Conservation (phyloP, 2,329 filamentous ascomycete species). For the Calonectria henricotiae region DNA sequence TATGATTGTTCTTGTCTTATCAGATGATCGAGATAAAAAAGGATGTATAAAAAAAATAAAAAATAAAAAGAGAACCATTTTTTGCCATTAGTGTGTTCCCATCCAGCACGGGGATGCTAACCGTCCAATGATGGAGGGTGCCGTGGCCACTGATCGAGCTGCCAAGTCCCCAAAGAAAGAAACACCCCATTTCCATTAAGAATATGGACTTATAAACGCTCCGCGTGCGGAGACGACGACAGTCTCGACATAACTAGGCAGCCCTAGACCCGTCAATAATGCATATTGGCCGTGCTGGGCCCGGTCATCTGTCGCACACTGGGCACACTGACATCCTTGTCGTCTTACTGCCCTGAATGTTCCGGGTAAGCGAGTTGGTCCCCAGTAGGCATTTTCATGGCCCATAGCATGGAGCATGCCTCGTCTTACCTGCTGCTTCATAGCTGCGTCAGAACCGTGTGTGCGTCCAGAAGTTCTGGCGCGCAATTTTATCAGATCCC, state of each 20-base stretch:
- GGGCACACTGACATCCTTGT: constrained; percentile 3
- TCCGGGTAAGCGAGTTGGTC: not conserved
- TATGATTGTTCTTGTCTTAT: constrained; percentile 25
- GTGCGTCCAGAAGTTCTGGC: not conserved
- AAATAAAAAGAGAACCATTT: too few relatives aligned
- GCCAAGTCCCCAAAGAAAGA: not conserved
- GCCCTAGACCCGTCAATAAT: constrained; percentile 2
- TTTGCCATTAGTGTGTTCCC: not conserved
- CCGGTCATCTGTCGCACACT: constrained; percentile 6
- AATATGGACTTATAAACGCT: not conserved
- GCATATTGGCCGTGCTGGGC: not conserved
- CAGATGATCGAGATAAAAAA: constrained; percentile 34
- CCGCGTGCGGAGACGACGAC: not conserved
- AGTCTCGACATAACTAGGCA: not conserved
- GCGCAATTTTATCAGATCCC: constrained; percentile 23
- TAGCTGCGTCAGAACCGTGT: not conserved
- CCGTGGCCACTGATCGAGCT: not conserved
- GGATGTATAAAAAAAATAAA: not conserved
- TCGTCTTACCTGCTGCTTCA: not conserved
- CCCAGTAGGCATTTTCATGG: not conserved
- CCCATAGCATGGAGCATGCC: not conserved
- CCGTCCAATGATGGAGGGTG: constrained; percentile 1
- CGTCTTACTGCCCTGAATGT: constrained; percentile 4
- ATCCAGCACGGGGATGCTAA: not conserved
- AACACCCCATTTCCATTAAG: not conserved